Percentiles rank a stretch among this genome's conserved stretches.
phyloP scores from a whole-genome alignment of 2,329 filamentous ascomycete genomes.

The Epichloe gansuensis region DNA sequence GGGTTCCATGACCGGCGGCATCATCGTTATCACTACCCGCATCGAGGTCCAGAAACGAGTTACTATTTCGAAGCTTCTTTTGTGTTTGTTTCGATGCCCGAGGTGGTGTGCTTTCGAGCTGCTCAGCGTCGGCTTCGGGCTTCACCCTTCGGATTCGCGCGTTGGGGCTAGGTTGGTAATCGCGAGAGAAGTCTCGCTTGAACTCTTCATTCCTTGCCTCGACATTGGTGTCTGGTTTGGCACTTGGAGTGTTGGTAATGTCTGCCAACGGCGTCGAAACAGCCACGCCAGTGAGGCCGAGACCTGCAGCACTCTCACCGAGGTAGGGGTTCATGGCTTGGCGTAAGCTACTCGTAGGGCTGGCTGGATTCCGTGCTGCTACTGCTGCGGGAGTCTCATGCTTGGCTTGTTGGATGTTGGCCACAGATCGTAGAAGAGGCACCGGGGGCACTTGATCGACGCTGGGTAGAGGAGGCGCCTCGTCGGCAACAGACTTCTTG shows the following conservation, averaged over 20 bases:
- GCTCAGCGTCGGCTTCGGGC: slow-evolving; percentile 25
- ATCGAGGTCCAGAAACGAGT: slow-evolving; percentile 40
- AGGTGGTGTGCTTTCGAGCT: slow-evolving; percentile 18
- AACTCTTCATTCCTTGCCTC: slow-evolving; percentile 20
- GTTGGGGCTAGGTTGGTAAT: slow-evolving; percentile 59
- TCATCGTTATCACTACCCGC: slow-evolving; percentile 34
- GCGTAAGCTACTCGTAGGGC: slow-evolving; percentile 67
- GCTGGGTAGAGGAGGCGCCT: slow-evolving; percentile 45
- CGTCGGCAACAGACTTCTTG: slow-evolving; percentile 77
- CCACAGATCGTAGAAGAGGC: slow-evolving; percentile 21
- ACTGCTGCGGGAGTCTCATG: slow-evolving; percentile 15
- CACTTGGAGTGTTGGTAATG: slow-evolving; percentile 12
- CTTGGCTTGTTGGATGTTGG: slow-evolving; percentile 19
- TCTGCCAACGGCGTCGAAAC: slow-evolving; percentile 12
- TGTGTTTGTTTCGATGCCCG: slow-evolving; percentile 20
- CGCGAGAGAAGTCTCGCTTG: slow-evolving; percentile 56
- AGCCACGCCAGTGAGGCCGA: slow-evolving; percentile 14
- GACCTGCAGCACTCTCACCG: slow-evolving; percentile 13
- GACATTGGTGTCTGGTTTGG: slow-evolving; percentile 13
- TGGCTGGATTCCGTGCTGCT: slow-evolving; percentile 26
- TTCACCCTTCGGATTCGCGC: slow-evolving; percentile 57
- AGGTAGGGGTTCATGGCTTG: slow-evolving; percentile 83
- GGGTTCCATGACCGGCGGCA: slow-evolving; percentile 14
- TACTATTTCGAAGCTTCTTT: slow-evolving; percentile 20
- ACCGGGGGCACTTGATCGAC: slow-evolving; percentile 30